These are phyloP conservation scores for baker's yeast (Saccharomyces cerevisiae) DNA, from an alignment of 805 yeast species.

Conservation along the genomic window DNA sequence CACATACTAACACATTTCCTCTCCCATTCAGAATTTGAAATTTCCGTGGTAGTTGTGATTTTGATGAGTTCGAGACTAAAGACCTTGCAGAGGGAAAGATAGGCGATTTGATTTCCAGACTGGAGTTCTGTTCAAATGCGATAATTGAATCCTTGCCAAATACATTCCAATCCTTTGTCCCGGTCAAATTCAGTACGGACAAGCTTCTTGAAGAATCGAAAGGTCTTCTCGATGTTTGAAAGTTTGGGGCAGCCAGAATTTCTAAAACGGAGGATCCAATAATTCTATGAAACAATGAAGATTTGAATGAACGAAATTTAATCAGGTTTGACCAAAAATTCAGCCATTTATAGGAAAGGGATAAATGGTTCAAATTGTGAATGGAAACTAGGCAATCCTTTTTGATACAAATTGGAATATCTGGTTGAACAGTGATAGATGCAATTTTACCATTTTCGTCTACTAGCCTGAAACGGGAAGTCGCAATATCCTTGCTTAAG, in stretches of 20 bases:
- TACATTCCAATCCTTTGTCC: constrained; percentile 27
- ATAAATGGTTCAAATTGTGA: constrained; percentile 9
- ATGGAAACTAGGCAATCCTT: constrained; percentile 25
- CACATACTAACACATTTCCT: constrained; percentile 25
- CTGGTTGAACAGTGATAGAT: constrained; percentile 14
- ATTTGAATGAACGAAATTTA: constrained; percentile 13
- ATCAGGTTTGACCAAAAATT: constrained; percentile 16
- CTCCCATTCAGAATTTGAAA: constrained; percentile 25
- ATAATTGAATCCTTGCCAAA: constrained; percentile 24
- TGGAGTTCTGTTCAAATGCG: constrained; percentile 25
- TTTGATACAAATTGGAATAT: constrained; percentile 18
- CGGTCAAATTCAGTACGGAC: constrained; percentile 16
- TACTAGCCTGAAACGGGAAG: constrained; percentile 13
- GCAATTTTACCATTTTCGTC: constrained; percentile 24
- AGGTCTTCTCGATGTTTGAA: constrained; percentile 6
- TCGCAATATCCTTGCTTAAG: constrained; percentile 1
- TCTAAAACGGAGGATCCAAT: constrained; percentile 13
- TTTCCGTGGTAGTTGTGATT: constrained; percentile 10
- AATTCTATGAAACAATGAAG: constrained; percentile 15
- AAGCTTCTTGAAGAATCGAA: constrained; percentile 8
- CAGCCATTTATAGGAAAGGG: constrained; percentile 18
- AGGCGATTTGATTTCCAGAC: constrained; percentile 15
- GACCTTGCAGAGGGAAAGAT: constrained; percentile 1
- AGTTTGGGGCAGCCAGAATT: constrained; percentile 22
- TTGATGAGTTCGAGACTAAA: background rate